Conservation (phyloP, 768 basidiomycete species). For the Scleroderma bovista region DNA sequence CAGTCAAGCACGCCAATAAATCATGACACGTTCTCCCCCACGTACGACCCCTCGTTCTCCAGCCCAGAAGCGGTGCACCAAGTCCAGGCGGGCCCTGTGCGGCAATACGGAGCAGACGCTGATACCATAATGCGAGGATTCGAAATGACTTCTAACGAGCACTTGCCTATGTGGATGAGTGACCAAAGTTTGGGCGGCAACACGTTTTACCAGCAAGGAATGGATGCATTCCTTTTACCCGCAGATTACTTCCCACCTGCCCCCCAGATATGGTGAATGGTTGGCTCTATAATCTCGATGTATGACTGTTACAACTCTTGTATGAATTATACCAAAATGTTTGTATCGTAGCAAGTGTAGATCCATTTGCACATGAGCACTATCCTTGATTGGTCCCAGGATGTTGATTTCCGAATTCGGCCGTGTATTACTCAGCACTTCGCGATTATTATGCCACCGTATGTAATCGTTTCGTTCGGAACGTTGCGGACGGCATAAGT, state of each 20-base stretch:
- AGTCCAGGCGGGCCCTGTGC: slow-evolving; percentile 25
- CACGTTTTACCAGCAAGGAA: slow-evolving; percentile 73
- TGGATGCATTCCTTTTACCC: slow-evolving; percentile 81
- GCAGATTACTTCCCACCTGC: slow-evolving; percentile 65
- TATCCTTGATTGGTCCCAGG: too few species aligned
- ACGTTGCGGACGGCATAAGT: too few species aligned
- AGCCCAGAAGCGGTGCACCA: slow-evolving; percentile 28
- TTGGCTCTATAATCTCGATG: background rate
- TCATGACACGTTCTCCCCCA: slow-evolving; percentile 51
- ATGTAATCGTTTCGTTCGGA: too few species aligned
- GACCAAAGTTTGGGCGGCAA: slow-evolving; percentile 76
- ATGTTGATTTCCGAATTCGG: too few species aligned
- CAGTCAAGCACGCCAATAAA: slow-evolving; percentile 30
- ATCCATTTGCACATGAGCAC: background rate
- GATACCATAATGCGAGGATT: slow-evolving; percentile 76
- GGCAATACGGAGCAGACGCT: slow-evolving; percentile 30
- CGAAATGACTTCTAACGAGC: slow-evolving; percentile 65
- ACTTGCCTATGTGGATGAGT: slow-evolving; percentile 81
- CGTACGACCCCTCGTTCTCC: slow-evolving; percentile 44
- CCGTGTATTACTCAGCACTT: too few species aligned
- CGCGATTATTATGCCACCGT: too few species aligned
- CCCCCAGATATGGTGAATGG: slow-evolving; percentile 67
- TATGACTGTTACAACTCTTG: background rate
- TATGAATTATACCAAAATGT: background rate
- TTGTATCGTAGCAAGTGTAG: background rate